Percentiles rank a stretch among this genome's conserved stretches.
Evolutionary conservation across 1,139 yeast genomes (phyloP).

Genomic region (Sugiyamaella japonica): DNA sequence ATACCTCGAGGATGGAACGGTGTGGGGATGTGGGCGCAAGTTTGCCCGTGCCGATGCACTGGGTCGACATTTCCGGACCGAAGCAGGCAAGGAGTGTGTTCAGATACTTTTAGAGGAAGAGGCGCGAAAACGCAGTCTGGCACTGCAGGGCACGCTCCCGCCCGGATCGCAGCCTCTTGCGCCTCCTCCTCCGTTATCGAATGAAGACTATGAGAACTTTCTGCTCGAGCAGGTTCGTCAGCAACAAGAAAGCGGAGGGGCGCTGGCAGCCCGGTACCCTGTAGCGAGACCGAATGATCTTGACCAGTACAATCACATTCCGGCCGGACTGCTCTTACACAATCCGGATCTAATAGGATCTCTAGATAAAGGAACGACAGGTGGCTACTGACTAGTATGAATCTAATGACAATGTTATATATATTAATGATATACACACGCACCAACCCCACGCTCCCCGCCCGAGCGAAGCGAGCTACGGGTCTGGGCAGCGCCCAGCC

Average conservation of each 20-base stretch:
- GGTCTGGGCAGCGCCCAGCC: slow-evolving; percentile 16
- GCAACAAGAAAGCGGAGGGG: slow-evolving; percentile 5
- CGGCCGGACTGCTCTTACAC: slow-evolving; percentile 8
- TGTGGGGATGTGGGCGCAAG: slow-evolving; percentile 90
- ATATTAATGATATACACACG: slow-evolving; percentile 5
- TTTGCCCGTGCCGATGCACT: slow-evolving; percentile 97
- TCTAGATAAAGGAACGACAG: neutral
- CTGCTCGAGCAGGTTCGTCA: slow-evolving; percentile 7
- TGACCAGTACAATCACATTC: slow-evolving; percentile 7
- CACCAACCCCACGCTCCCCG: slow-evolving; percentile 2
- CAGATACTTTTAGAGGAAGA: slow-evolving; percentile 72
- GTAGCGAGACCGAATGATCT: neutral
- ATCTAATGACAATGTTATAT: slow-evolving; percentile 3
- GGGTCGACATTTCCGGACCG: slow-evolving; percentile 91
- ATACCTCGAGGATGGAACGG: slow-evolving; percentile 56
- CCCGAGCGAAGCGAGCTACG: slow-evolving; percentile 15
- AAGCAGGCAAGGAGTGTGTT: slow-evolving; percentile 85
- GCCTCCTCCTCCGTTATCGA: neutral
- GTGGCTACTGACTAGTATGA: neutral
- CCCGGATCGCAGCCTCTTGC: neutral
- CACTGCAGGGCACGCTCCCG: neutral
- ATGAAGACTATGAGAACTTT: slow-evolving; percentile 10
- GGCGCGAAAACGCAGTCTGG: slow-evolving; percentile 5
- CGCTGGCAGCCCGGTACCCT: neutral
- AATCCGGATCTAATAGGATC: slow-evolving; percentile 9